Conservation (phyloP, 805 yeast genomes). For the Candida ovalis region DNA sequence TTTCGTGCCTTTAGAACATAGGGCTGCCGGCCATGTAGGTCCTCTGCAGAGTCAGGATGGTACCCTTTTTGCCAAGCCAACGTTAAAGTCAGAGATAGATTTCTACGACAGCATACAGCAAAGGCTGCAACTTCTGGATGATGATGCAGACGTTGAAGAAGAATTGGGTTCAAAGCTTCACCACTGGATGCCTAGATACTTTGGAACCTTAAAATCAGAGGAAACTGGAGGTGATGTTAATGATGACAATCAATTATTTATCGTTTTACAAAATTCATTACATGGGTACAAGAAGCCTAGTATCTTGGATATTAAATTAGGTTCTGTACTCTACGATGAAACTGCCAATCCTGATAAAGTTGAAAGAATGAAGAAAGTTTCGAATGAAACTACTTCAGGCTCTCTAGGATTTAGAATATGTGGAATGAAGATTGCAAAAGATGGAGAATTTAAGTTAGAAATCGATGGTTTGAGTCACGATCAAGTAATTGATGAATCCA, state of each 20-base stretch:
- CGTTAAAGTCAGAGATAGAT: constrained; percentile 61
- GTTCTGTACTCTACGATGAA: constrained; percentile 65
- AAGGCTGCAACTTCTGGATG: background rate
- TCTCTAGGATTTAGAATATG: constrained; percentile 73
- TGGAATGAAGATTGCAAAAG: constrained; percentile 65
- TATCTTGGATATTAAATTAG: constrained; percentile 81
- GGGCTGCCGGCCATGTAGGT: constrained; percentile 94
- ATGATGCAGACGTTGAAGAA: constrained; percentile 15
- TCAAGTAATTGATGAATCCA: constrained; percentile 9
- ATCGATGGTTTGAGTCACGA: constrained; percentile 15
- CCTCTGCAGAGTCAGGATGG: constrained; percentile 61
- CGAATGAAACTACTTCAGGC: constrained; percentile 77
- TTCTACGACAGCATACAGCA: constrained; percentile 52
- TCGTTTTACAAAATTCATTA: constrained; percentile 71
- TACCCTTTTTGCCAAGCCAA: constrained; percentile 67
- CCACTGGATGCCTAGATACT: constrained; percentile 61
- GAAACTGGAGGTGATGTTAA: constrained; percentile 7
- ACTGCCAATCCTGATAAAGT: constrained; percentile 55
- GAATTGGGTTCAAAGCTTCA: constrained; percentile 33
- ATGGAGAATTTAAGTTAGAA: constrained; percentile 9
- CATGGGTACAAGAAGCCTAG: constrained; percentile 63
- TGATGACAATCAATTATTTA: constrained; percentile 30
- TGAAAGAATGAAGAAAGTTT: constrained; percentile 57
- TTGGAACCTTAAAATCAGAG: constrained; percentile 51
- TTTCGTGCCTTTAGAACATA: constrained; percentile 44